These are phyloP conservation scores for Combretum micranthum DNA, from an alignment of 345 rosid species.

Conservation along the genomic window DNA sequence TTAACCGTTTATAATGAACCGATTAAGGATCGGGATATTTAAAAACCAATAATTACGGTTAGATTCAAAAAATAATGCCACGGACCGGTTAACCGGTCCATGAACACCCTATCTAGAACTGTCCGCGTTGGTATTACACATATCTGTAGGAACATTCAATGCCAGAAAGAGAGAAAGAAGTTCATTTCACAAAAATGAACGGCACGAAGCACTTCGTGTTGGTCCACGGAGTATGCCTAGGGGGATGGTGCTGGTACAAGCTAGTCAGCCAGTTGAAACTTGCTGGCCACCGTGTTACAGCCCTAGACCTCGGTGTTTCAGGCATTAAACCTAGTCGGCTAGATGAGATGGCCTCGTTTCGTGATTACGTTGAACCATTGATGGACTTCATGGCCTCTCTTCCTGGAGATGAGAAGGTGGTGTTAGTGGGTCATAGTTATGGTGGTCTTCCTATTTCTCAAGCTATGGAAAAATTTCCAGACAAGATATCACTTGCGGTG, in stretches of 20 bases:
- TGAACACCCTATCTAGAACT: too few relatives aligned
- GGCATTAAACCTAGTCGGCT: conserved; percentile 21
- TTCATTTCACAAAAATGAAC: too few relatives aligned
- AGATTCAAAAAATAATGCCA: too few relatives aligned
- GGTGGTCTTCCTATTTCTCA: conserved; percentile 25
- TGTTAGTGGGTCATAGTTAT: conserved; percentile 33
- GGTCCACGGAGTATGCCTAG: conserved; percentile 23
- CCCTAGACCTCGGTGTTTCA: conserved; percentile 25
- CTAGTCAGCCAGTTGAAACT: conserved; percentile 15
- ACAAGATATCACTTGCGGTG: conserved; percentile 24
- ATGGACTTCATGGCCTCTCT: conserved; percentile 23
- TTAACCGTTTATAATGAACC: too few relatives aligned
- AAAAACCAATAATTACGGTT: too few relatives aligned
- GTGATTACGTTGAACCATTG: conserved; percentile 27
- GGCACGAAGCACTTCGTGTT: conserved; percentile 9
- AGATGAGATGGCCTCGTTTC: conserved; percentile 14
- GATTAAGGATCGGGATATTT: too few relatives aligned
- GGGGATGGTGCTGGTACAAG: conserved; percentile 39
- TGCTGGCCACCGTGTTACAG: conserved; percentile 21
- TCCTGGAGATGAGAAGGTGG: conserved; percentile 25
- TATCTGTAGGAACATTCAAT: too few relatives aligned
- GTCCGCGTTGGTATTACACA: too few relatives aligned
- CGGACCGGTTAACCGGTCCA: too few relatives aligned
- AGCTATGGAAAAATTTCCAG: conserved; percentile 39
- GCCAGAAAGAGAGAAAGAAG: too few relatives aligned